Percentiles rank a stretch among this genome's conserved stretches.
These are phyloP conservation scores for Lachancea quebecensis DNA, from an alignment of 805 yeast genomes.

Conservation along the genomic window DNA sequence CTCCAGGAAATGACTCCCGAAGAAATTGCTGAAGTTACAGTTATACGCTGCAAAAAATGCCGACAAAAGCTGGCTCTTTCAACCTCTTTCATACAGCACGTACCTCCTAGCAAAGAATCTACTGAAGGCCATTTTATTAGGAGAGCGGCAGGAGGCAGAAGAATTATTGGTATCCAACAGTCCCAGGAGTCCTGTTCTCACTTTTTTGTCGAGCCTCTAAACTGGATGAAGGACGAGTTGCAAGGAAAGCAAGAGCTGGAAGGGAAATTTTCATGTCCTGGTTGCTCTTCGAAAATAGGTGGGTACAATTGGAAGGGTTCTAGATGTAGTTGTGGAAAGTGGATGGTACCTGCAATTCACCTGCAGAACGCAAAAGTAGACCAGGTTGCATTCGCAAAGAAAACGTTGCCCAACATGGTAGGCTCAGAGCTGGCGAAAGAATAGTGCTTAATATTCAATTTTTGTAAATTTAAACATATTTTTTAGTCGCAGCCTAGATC, in stretches of 20 bases:
- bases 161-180: constrained; percentile 50
- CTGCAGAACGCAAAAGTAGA: constrained; percentile 78
- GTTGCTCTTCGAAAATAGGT: constrained; percentile 80
- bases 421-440: constrained; percentile 12
- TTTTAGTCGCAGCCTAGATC: not conserved
- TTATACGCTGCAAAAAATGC: constrained; percentile 76
- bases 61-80: constrained; percentile 62
- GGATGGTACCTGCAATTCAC: constrained; percentile 92
- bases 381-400: constrained; percentile 34
- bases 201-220: constrained; percentile 78
- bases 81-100: constrained; percentile 55
- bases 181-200: constrained; percentile 71
- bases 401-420: constrained; percentile 22
- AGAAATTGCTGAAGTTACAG: constrained; percentile 25
- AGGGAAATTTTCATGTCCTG: constrained; percentile 82
- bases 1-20: constrained; percentile 23
- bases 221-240: constrained; percentile 85
- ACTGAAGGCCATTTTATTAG: constrained; percentile 60
- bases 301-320: constrained; percentile 93
- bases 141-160: constrained; percentile 52
- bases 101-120: constrained; percentile 57
- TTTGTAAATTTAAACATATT: not conserved
- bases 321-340: constrained; percentile 87
- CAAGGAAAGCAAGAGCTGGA: constrained; percentile 63
- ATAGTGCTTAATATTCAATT: not conserved